A percentile compares a stretch with the other conserved stretches of the same genome.
These are phyloP conservation scores for Articulospora tetracladia DNA, from an alignment of 495 filamentous ascomycete species.

Conservation along the genomic window DNA sequence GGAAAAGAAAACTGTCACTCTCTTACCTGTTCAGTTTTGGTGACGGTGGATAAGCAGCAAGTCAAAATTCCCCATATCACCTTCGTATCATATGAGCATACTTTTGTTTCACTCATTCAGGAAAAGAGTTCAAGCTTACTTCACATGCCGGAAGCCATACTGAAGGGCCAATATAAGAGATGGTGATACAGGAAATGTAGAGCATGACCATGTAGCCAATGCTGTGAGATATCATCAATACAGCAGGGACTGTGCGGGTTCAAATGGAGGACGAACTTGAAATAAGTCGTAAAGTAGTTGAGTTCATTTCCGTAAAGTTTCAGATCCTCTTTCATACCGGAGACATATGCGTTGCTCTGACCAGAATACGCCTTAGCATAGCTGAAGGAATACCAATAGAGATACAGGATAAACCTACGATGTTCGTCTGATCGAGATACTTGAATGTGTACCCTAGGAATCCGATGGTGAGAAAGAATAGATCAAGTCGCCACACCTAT, in stretches of 20 bases:
- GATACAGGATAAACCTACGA: neutral
- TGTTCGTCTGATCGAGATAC: neutral
- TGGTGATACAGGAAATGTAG: neutral
- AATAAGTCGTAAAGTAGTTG: slow-evolving; percentile 48
- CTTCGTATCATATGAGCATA: neutral
- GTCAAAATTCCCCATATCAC: neutral
- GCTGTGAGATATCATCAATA: neutral
- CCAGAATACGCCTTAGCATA: neutral
- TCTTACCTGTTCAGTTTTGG: neutral
- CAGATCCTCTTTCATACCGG: slow-evolving; percentile 58
- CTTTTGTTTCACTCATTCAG: neutral
- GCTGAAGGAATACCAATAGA: neutral
- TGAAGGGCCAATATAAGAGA: neutral
- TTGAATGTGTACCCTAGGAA: neutral
- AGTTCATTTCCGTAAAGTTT: slow-evolving; percentile 51
- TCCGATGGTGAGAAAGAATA: neutral
- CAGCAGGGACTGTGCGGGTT: neutral
- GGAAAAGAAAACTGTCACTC: no score
- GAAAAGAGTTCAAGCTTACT: neutral
- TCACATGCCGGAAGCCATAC: neutral
- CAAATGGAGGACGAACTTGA: neutral
- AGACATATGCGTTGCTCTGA: slow-evolving; percentile 44
- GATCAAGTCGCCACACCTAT: neutral
- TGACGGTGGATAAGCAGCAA: neutral
- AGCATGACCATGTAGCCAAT: neutral